Evolutionary conservation across 192 early-diverging fungal species (phyloP).

Genomic region (Allomyces macrogynus): DNA sequence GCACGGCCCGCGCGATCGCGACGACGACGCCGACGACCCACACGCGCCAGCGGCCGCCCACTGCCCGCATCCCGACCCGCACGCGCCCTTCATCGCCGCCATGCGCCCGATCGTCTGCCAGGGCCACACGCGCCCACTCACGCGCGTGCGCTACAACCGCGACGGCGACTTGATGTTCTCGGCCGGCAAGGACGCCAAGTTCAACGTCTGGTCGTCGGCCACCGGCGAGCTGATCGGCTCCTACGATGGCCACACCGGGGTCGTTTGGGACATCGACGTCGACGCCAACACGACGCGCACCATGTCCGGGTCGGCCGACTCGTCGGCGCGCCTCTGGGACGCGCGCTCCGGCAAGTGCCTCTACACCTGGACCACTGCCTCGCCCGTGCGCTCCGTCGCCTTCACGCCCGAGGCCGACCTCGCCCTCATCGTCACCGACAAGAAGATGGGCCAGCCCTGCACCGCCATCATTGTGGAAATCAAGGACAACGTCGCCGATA

Average conservation of each 20-base stretch:
- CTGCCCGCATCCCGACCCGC: too few relatives aligned
- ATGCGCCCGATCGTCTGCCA: constrained; percentile 74
- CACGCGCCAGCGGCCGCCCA: too few relatives aligned
- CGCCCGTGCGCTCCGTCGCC: constrained; percentile 74
- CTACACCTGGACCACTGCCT: constrained; percentile 73
- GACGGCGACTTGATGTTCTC: constrained; percentile 96
- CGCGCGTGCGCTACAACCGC: constrained; percentile 92
- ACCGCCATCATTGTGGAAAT: constrained; percentile 69
- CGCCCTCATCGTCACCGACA: constrained; percentile 85
- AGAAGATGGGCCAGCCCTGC: constrained; percentile 76
- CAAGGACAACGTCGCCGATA: constrained; percentile 26
- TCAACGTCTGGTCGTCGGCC: constrained; percentile 89
- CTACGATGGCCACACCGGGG: constrained; percentile 78
- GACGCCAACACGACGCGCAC: constrained; percentile 58
- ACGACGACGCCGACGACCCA: too few relatives aligned
- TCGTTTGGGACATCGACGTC: constrained; percentile 87
- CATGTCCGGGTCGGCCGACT: constrained; percentile 79
- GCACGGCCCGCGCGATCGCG: too few relatives aligned
- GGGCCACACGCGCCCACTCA: constrained; percentile 91
- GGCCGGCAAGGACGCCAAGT: constrained; percentile 79
- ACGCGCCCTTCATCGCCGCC: not conserved
- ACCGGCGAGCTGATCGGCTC: constrained; percentile 94
- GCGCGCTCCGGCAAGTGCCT: constrained; percentile 77
- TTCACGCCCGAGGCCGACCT: constrained; percentile 77
- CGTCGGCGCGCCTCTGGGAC: constrained; percentile 77